phyloP scores from a whole-genome alignment of 2,329 filamentous ascomycete genomes.

The Chaetothyriales sp. region DNA sequence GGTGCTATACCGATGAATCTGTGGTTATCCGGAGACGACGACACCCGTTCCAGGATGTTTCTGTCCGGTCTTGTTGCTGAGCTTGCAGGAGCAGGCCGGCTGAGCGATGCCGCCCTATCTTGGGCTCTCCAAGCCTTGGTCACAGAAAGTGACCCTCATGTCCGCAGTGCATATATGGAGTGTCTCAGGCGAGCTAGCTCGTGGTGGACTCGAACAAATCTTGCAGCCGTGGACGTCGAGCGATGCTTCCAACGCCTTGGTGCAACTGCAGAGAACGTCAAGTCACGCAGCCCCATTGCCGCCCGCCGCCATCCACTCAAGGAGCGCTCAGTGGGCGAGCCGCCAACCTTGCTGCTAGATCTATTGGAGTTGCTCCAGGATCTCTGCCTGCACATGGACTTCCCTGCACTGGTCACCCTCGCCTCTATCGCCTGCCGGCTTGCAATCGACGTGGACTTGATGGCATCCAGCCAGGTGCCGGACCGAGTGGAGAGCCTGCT shows the following conservation, averaged over 20 bases:
- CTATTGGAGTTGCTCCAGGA: not conserved
- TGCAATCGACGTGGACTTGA: conserved; percentile 10
- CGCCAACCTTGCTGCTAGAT: not conserved
- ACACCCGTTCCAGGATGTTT: conserved; percentile 44
- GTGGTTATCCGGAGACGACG: conserved; percentile 22
- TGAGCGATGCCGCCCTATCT: conserved; percentile 50
- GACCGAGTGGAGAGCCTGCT: conserved; percentile 10
- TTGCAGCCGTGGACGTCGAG: conserved; percentile 10
- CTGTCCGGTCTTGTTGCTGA: conserved; percentile 47
- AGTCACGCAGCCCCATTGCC: conserved; percentile 1
- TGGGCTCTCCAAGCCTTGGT: conserved; percentile 40
- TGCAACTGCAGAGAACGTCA: conserved; percentile 9
- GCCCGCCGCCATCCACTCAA: conserved; percentile 6
- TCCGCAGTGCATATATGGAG: conserved; percentile 47
- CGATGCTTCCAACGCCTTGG: conserved; percentile 10
- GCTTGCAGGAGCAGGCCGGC: conserved; percentile 29
- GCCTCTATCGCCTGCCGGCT: conserved; percentile 13
- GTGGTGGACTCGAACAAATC: conserved; percentile 11
- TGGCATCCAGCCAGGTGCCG: conserved; percentile 9
- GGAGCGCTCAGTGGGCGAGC: not conserved
- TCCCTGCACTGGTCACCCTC: conserved; percentile 12
- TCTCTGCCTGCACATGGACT: conserved; percentile 14
- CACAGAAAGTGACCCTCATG: conserved; percentile 37
- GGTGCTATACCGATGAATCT: conserved; percentile 20
- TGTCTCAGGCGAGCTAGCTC: conserved; percentile 34